Evolutionary conservation across 345 rosid species (phyloP).

Genomic region (Heritiera fomes): DNA sequence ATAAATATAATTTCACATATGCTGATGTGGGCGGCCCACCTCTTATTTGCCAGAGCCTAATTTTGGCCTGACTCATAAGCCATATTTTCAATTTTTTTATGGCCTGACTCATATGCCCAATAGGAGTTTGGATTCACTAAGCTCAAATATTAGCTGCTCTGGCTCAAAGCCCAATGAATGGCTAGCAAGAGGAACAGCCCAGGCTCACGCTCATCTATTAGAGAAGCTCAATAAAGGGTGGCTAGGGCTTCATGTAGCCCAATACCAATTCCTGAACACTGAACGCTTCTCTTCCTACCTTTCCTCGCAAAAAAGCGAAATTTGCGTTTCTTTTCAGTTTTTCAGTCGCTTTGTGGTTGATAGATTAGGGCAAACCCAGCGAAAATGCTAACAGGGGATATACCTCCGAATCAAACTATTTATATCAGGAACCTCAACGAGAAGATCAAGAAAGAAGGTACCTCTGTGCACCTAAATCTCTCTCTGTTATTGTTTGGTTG

Average conservation of each 20-base stretch:
- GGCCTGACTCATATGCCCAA: no score
- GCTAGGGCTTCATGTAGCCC: background rate
- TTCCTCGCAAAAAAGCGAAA: background rate
- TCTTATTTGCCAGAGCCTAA: background rate
- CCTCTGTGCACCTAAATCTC: background rate
- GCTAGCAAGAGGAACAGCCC: no score
- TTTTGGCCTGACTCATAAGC: no score
- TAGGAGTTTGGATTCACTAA: no score
- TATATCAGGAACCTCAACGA: conserved; percentile 91
- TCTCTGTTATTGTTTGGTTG: conserved; percentile 2
- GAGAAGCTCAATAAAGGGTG: background rate
- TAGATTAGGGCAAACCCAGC: background rate
- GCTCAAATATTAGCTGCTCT: no score
- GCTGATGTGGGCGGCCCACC: background rate
- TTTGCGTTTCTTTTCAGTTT: background rate
- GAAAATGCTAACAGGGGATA: conserved; percentile 75
- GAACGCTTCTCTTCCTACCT: no score
- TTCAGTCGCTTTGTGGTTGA: background rate
- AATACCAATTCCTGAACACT: background rate
- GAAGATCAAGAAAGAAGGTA: conserved; percentile 93
- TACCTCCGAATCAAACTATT: conserved; percentile 92
- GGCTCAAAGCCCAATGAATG: no score
- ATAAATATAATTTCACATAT: no score
- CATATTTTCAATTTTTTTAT: no score
- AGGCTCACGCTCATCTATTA: no score